Evolutionary conservation across 176 grass and related monocot species (phyloP).

Genomic region (Calamus simplicifolius): DNA sequence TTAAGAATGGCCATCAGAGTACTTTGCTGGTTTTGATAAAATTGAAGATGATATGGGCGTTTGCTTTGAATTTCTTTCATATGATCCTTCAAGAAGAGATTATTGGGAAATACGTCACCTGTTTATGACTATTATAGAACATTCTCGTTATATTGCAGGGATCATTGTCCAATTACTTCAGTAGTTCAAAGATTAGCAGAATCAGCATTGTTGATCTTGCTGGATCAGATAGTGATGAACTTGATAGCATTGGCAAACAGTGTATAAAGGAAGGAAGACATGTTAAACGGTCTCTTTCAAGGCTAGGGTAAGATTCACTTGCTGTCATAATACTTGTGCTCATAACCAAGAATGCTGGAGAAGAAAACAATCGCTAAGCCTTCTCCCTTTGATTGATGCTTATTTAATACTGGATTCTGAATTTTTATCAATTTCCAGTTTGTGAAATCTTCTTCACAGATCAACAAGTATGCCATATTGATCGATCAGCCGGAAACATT

Average conservation of each 20-base stretch:
- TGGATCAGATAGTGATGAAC: constrained; percentile 55
- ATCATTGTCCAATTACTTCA: constrained; percentile 62
- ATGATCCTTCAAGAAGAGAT: neutral
- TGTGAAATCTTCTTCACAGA: too few relatives aligned
- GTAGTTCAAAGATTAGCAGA: constrained; percentile 82
- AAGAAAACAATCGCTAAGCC: too few relatives aligned
- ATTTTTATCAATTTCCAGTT: too few relatives aligned
- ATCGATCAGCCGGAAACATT: too few relatives aligned
- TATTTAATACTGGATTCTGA: too few relatives aligned
- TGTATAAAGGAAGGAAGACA: constrained; percentile 64
- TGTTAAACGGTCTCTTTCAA: constrained; percentile 86
- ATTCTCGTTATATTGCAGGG: constrained; percentile 36
- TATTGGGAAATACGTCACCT: neutral
- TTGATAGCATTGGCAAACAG: constrained; percentile 45
- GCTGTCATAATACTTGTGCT: too few relatives aligned
- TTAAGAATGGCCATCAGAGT: too few relatives aligned
- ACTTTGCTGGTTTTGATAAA: too few relatives aligned
- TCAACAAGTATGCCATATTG: too few relatives aligned
- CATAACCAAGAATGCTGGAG: too few relatives aligned
- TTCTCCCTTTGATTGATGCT: too few relatives aligned
- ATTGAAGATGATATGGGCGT: too few relatives aligned
- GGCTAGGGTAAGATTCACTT: constrained; percentile 56
- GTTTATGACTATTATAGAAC: neutral
- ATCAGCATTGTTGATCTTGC: constrained; percentile 87
- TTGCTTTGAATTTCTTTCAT: neutral